Percentiles rank a stretch among this genome's conserved stretches.
Evolutionary conservation across 192 early-diverging fungal species (phyloP).

Genomic region (Cetraspora pellucida): DNA sequence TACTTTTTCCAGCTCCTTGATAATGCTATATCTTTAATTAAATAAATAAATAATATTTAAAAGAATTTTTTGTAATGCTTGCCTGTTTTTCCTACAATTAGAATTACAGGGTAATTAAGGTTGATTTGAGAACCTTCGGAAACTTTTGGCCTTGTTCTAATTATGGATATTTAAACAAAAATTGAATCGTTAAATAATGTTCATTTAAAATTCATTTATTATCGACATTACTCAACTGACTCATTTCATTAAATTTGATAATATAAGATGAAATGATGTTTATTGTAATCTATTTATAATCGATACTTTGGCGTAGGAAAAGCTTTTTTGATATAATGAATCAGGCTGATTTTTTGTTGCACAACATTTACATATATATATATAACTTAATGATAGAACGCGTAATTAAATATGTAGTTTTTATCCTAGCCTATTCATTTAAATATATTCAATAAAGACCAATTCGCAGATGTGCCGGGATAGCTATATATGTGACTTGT

Average conservation of each 20-base stretch:
- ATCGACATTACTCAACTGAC: conserved; percentile 17
- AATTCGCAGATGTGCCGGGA: too few species aligned
- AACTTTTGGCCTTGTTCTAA: too few species aligned
- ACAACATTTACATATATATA: too few species aligned
- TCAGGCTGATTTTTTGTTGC: too few species aligned
- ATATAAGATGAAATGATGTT: not conserved
- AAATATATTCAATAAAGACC: too few species aligned
- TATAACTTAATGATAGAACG: too few species aligned
- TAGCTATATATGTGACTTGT: too few species aligned
- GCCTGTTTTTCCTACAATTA: conserved; percentile 22
- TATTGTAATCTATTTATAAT: not conserved
- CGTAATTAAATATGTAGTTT: too few species aligned
- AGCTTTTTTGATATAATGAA: not conserved
- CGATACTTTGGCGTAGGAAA: not conserved
- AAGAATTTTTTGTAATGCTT: not conserved
- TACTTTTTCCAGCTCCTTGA: conserved; percentile 30
- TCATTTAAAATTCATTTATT: not conserved
- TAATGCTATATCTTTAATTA: not conserved
- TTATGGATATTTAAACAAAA: not conserved
- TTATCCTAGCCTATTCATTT: too few species aligned
- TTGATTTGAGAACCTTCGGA: conserved; percentile 2
- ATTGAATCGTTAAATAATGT: not conserved
- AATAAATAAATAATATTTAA: not conserved
- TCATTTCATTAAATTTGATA: not conserved
- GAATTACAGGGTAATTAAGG: not conserved